Evolutionary conservation across 805 yeast genomes (phyloP).

Genomic region (Suhomyces canberraensis): DNA sequence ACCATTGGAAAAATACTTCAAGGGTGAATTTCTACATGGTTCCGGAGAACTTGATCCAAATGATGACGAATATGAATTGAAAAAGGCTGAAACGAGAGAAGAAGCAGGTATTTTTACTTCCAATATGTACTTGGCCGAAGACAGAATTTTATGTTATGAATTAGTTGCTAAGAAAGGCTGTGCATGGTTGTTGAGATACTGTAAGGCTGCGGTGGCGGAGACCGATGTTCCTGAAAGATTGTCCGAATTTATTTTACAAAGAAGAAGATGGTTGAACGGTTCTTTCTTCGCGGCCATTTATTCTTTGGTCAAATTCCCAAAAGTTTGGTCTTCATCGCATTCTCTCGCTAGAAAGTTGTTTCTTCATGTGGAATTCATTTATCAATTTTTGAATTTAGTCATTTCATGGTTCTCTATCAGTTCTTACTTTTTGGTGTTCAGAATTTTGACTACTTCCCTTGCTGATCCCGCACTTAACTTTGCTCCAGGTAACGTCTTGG

Average conservation of each 20-base stretch:
- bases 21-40: conserved; percentile 57
- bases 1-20: conserved; percentile 64
- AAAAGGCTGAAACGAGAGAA: conserved; percentile 33
- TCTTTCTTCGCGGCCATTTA: conserved; percentile 65
- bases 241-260: conserved; percentile 60
- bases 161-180: conserved; percentile 55
- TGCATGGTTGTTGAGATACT: conserved; percentile 61
- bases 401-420: conserved; percentile 65
- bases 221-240: conserved; percentile 66
- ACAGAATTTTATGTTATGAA: conserved; percentile 64
- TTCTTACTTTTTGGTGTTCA: conserved; percentile 59
- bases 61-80: conserved; percentile 46
- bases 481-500: conserved; percentile 47
- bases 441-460: conserved; percentile 56
- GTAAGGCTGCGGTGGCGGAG: conserved; percentile 61
- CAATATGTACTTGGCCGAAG: conserved; percentile 70
- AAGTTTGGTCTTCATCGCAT: conserved; percentile 55
- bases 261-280: conserved; percentile 69
- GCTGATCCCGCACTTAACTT: conserved; percentile 34
- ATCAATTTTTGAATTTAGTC: conserved; percentile 51
- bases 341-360: conserved; percentile 46
- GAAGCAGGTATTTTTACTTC: conserved; percentile 58
- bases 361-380: conserved; percentile 53
- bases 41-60: conserved; percentile 59
- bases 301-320: conserved; percentile 52